Percentiles rank a stretch among this genome's conserved stretches.
These are phyloP conservation scores for Termitomyces sp. DNA, from an alignment of 768 basidiomycete genomes.

Conservation along the genomic window DNA sequence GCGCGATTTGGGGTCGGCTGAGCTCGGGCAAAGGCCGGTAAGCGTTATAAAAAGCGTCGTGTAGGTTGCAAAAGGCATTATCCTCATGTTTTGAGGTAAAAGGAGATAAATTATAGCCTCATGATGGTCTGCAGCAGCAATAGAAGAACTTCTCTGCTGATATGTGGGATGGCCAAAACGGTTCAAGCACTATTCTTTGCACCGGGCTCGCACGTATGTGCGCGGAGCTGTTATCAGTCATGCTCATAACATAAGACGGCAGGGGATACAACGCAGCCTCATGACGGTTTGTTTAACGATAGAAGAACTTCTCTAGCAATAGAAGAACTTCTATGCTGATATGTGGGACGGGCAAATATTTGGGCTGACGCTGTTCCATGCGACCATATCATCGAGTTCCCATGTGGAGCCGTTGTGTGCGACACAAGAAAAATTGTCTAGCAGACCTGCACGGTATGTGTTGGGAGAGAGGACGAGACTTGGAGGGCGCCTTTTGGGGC, in stretches of 20 bases:
- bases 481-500: neutral
- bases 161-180: neutral
- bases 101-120: neutral
- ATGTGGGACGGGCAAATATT: neutral
- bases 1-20: neutral
- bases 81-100: neutral
- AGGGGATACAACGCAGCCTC: neutral
- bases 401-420: neutral
- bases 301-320: slow-evolving; percentile 3
- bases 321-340: slow-evolving; percentile 4
- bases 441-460: neutral
- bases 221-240: neutral
- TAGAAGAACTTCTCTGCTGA: neutral
- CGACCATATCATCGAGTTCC: neutral
- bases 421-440: neutral
- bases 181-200: neutral
- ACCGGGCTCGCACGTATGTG: neutral
- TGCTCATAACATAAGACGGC: neutral
- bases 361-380: neutral
- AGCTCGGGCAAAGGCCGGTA: neutral
- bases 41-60: neutral
- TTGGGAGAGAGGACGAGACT: neutral
- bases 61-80: neutral
- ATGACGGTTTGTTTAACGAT: neutral
- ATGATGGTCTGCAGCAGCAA: neutral